Base-by-base conservation (phyloP, 352 stramenopile species). In the Aphanomyces stellatus region DNA sequence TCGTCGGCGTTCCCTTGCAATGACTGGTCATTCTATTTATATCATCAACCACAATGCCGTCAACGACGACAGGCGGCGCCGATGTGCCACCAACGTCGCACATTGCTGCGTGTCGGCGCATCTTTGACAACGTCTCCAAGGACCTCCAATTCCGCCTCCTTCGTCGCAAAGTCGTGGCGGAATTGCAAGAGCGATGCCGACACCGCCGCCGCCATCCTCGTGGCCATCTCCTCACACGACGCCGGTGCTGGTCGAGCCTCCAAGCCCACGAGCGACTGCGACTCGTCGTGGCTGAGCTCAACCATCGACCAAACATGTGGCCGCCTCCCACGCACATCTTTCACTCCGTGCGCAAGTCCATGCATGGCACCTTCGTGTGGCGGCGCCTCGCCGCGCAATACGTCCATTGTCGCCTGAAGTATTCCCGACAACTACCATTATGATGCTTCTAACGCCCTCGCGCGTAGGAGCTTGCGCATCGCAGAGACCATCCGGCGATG, bases 111-210 rank as follows among this genome's bases (percentile, higher is more conserved):
- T 67, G 60, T 41, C 28, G 34, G n/a, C 60, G 42, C 3, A 57
- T 57, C 35, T 40, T 67, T 2, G 40, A 37, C 10, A 27, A 57
- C 34, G 57, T 67, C 24, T 31, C 37, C 7, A 42, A 51, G 2
- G 60, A 67, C 34, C 24, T 67, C 31, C 60, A 41, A 2, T 10
- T 49, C 24, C 60, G 51, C 17, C 19, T 67, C 13, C 37, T 43
- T 31, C 60, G 60, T 25, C 60, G 60, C n/a, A 55, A 67, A 31
- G 46, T 67, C 30, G 22, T 57, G 5, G 19, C 17, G 19, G 60
- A 67, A 30, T 33, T 67, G 15, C 5, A 65, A 22, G 7, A 8
- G 34, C 11, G 35, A 30, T 19, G 22, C 35, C 25, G 51, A 8
- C n/a, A 27, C 27, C 51, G 51, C 17, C 28, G 51, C 8, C 30